Evolutionary conservation across 1,139 yeast genomes (phyloP), one percentile per base, ranked within the genome.

Genomic region (Zygosaccharomyces sapae): DNA sequence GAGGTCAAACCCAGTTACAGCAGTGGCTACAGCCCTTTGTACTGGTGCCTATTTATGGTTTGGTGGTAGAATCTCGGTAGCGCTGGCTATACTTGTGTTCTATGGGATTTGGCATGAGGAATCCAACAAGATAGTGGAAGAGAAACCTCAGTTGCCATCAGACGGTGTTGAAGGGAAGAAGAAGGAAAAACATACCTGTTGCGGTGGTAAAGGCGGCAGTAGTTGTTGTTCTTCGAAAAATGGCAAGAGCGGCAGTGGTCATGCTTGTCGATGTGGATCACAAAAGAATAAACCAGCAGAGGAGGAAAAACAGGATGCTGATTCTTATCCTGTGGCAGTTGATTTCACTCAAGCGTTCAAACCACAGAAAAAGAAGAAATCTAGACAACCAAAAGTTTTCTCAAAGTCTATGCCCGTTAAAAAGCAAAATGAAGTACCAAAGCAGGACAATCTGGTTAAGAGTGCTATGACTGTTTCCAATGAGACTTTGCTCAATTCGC

Each of bases 301-400:
- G 3, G 41, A 13, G 12, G 33, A 43, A 31, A 51, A 13, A 37
- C 31, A 18, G 5, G 40, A 37, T n/a, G 19, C 18, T 5, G 33
- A 30, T n/a, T 37, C 53, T 12, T 57, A 52, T 5, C 61, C 66
- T 16, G 49, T 70, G 27, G 71, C 76, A 3, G 67, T 73, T 18
- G 77, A 74, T 52, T 73, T 73, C 58, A 74, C 77, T 1, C 58
- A 70, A 7, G 53, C 68, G 19, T 65, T 55, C 40, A 51, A 50
- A 38, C 50, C 55, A 3, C 33, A 33, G 16, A 48, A 48, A 31
- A 52, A 56, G 33, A 49, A 48, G 33, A 16, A 44, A n/a, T 39
- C 55, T 41, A 47, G 43, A 12, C 43, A 61, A 18, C 59, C 59
- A 42, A 59, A 57, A 43, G 54, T 57, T 45, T 46, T 63, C 10